A percentile compares a stretch with the other conserved stretches of the same genome.
Evolutionary conservation across 352 stramenopile genomes (phyloP).

Genomic region (Phytophthora pisi): DNA sequence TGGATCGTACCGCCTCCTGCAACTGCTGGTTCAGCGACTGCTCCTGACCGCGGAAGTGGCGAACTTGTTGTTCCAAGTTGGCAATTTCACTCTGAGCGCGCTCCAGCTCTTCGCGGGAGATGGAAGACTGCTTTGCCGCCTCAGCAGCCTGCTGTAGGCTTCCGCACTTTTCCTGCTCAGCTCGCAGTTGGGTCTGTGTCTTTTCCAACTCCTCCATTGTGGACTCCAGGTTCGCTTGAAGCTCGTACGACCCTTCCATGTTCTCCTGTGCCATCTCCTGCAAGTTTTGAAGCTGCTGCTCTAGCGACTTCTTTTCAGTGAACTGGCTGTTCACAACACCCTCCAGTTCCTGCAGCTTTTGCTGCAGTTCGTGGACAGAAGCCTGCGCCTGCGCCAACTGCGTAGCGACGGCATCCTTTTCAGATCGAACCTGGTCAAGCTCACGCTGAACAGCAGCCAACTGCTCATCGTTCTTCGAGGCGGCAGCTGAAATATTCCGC

Average conservation of each 20-base stretch:
- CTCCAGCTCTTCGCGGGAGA: constrained; percentile 41
- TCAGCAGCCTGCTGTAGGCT: constrained; percentile 31
- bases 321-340: constrained; percentile 31
- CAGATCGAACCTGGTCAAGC: constrained; percentile 31
- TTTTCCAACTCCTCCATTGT: constrained; percentile 52
- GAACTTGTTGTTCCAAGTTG: constrained; percentile 39
- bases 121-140: constrained; percentile 30
- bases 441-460: constrained; percentile 28
- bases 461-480: constrained; percentile 48
- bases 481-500: constrained; percentile 33
- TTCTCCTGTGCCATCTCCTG: constrained; percentile 66
- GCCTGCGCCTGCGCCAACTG: constrained; percentile 28
- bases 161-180: constrained; percentile 35
- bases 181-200: constrained; percentile 29
- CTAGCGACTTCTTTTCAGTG: constrained; percentile 46
- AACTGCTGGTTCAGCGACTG: constrained; percentile 47
- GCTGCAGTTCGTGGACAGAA: constrained; percentile 33
- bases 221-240: constrained; percentile 66
- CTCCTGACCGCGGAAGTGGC: constrained; percentile 45
- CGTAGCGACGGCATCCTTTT: constrained; percentile 29
- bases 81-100: constrained; percentile 43
- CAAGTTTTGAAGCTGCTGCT: constrained; percentile 70
- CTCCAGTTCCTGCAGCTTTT: constrained; percentile 37
- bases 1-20: constrained; percentile 29
- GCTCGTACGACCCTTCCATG: constrained; percentile 56